Evolutionary conservation across 75 land plant genomes (phyloP).

Genomic region (Sequoiadendron giganteum): DNA sequence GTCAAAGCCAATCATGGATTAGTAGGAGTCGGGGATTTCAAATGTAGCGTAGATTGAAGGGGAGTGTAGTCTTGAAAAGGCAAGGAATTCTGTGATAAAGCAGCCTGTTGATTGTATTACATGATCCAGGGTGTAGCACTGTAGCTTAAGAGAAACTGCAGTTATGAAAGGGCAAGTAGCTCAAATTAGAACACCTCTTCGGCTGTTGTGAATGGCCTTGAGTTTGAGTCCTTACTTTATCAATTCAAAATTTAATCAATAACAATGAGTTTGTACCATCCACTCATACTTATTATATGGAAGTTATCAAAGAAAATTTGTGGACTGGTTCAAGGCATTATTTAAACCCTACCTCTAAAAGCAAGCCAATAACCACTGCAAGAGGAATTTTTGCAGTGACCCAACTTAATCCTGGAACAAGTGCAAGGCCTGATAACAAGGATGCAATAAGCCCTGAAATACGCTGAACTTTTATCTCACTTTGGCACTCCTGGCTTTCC

Average conservation of each 20-base stretch:
- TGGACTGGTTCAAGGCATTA: not conserved
- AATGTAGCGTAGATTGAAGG: not conserved
- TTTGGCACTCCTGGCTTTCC: conserved; percentile 15
- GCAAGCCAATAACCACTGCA: conserved; percentile 19
- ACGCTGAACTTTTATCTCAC: conserved; percentile 2
- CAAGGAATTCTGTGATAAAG: not conserved
- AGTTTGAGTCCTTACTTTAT: not conserved
- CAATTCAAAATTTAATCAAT: not conserved
- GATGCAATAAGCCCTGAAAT: conserved; percentile 21
- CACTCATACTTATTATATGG: not conserved
- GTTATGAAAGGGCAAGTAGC: not conserved
- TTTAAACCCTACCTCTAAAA: conserved; percentile 15
- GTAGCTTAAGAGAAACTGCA: not conserved
- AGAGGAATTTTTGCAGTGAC: conserved; percentile 15
- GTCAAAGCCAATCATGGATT: not conserved
- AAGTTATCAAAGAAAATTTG: not conserved
- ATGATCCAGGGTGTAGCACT: not conserved
- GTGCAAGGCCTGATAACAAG: conserved; percentile 14
- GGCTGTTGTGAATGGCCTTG: not conserved
- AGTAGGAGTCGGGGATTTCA: not conserved
- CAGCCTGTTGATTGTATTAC: not conserved
- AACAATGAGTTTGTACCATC: not conserved
- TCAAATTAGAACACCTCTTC: not conserved
- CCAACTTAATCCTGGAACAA: conserved; percentile 18
- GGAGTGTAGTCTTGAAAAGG: not conserved